These are phyloP conservation scores for Mycena metata DNA, from an alignment of 768 basidiomycete genomes.

Conservation along the genomic window DNA sequence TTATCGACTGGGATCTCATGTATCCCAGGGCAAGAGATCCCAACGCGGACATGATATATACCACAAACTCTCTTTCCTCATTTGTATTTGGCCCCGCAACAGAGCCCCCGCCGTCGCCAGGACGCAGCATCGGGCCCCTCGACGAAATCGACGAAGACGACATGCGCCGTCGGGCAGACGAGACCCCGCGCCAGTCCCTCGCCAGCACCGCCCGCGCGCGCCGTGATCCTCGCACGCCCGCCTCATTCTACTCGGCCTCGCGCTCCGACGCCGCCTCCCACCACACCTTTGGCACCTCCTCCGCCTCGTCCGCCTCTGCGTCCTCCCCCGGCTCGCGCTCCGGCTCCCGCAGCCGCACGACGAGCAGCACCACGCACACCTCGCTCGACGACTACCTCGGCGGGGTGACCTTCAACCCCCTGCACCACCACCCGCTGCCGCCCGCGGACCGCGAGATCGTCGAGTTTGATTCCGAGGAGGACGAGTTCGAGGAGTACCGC, in stretches of 20 bases:
- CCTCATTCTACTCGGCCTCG: conserved; percentile 35
- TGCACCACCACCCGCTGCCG: conserved; percentile 35
- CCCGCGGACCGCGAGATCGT: conserved; percentile 8
- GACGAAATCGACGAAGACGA: conserved; percentile 55
- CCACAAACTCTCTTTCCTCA: conserved; percentile 58
- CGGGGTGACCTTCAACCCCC: conserved; percentile 35
- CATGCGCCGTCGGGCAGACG: conserved; percentile 51
- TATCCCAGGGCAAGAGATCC: background rate
- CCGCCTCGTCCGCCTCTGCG: conserved; percentile 55
- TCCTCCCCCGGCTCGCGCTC: conserved; percentile 56
- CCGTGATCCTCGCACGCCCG: conserved; percentile 33
- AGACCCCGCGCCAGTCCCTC: conserved; percentile 66
- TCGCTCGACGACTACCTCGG: conserved; percentile 43
- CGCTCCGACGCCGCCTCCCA: conserved; percentile 60
- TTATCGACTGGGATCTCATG: background rate
- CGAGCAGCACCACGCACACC: conserved; percentile 45
- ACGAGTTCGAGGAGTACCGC: conserved; percentile 33
- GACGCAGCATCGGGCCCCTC: conserved; percentile 54
- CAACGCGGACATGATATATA: conserved; percentile 52
- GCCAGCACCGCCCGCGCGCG: conserved; percentile 47
- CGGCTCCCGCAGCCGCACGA: conserved; percentile 53
- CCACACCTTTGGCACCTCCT: conserved; percentile 64
- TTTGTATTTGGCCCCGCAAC: conserved; percentile 64
- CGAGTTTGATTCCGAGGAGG: conserved; percentile 39
- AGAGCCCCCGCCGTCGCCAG: conserved; percentile 46